Evolutionary conservation across 2,329 filamentous ascomycete genomes (phyloP), one percentile per base, ranked within the genome.

Genomic region (Hymenoscyphus linearis): DNA sequence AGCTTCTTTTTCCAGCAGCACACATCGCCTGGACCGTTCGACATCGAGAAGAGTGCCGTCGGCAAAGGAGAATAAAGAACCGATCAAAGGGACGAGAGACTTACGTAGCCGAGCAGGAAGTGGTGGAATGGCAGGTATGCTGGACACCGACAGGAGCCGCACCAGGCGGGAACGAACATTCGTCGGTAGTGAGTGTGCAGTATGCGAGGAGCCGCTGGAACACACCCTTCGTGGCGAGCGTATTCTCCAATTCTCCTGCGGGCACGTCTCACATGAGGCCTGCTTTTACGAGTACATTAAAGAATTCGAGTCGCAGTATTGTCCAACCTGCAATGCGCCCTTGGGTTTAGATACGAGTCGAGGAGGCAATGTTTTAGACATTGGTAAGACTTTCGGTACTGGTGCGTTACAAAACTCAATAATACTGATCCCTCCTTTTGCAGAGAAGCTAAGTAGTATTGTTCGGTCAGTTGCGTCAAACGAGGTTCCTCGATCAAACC

Each of bases 261-360:
- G 88, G n/a, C 95, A 99, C 76, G 93, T 99, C 63, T 92, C 93
- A 12, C 95, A 99, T 74, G 95, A 98, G 75, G 95, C 93, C 37
- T 99, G 95, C 77, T 98, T 99, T 74, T 98, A 98, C 77, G 95
- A 99, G 76, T 97, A 96, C 73, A 96, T 99, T 70, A 90, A 91
- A 71, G 93, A 97, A 72, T 90, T 93, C 62, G 93, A 98, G 68
- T 90, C 90, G 58, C 92, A 98, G 71, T 93, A 91, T 71, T 99
- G 95, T 76, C 95, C 95, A 31, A 89, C 90, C 66, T 99, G 95
- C 76, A 89, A 96, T 79, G 90, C 93, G 66, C 92, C 95, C 22
- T 78, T 99, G 58, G 91, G 93, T 64, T 80, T 99, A 52, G 95
- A 99, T 76, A 88, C 92, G 6, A 96, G 91, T 74, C 85, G 95